Conservation (phyloP, 2,329 filamentous ascomycete species). For the Hymenoscyphus salicellus region DNA sequence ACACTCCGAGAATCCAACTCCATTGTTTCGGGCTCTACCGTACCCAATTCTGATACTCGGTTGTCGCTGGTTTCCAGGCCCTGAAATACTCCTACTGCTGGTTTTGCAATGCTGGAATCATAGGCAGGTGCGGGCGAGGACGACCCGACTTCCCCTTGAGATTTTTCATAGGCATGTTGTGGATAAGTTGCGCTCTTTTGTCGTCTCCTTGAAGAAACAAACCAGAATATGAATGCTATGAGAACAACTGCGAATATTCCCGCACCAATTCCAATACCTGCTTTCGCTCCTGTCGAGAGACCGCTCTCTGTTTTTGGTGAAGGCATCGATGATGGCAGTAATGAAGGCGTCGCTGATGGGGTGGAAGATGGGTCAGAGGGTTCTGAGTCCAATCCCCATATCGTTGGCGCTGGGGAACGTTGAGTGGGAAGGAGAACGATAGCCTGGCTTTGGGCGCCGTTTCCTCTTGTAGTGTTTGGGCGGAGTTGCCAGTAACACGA, state of each 20-base stretch:
- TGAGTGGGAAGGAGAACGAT: neutral
- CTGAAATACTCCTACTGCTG: neutral
- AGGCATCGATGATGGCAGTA: neutral
- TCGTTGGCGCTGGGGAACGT: neutral
- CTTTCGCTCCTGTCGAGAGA: neutral
- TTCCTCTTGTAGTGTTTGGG: slow-evolving; percentile 16
- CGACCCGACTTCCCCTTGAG: neutral
- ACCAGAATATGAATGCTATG: neutral
- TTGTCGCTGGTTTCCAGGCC: neutral
- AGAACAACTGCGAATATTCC: neutral
- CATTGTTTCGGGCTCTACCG: neutral
- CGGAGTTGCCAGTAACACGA: slow-evolving; percentile 26
- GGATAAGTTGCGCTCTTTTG: neutral
- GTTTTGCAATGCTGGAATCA: neutral
- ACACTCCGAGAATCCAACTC: neutral
- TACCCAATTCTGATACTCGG: neutral
- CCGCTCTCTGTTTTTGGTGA: neutral
- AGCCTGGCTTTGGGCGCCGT: slow-evolving; percentile 16
- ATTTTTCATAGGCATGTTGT: neutral
- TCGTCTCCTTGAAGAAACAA: neutral
- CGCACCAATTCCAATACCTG: neutral
- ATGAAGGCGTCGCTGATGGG: neutral
- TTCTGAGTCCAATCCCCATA: neutral
- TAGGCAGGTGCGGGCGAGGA: neutral
- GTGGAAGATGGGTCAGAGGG: neutral